Base-by-base conservation (phyloP, 768 basidiomycete genomes). In the Russula abietina region DNA sequence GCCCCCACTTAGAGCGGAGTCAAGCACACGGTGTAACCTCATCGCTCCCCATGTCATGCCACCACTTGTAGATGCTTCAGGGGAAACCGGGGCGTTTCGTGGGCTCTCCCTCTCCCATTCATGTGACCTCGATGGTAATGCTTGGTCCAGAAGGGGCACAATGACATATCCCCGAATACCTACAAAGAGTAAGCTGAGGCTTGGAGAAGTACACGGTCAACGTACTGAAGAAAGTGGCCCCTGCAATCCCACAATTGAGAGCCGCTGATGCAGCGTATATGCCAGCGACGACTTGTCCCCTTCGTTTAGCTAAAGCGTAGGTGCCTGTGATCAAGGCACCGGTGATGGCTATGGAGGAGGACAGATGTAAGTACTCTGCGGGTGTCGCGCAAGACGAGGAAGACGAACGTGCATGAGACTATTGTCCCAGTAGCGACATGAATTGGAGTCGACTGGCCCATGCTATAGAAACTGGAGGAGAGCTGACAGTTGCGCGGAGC, bases 361-460 rank as follows among this genome's bases (percentile, higher is more conserved):
- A 46, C 52, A 46, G 64, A 70, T 65, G 26, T 70, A 69, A 71
- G 63, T 68, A 69, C 73, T 74, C 70, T 66, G 64, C 43, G 68
- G 45, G 16, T 41, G 19, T n/a, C 22, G 9, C 4, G 58, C 30
- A 36, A 48, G 45, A n/a, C 33, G 9, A 55, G 68, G 75, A 76
- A 78, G 74, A 87, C 86, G 84, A 83, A 90, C 89, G 87, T 81
- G 88, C 89, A 91, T 85, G 86, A 83, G 75, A 81, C 73, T 65
- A 81, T 69, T 30, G 86, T 83, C 60, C 87, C 86, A 60, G 80
- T 75, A 32, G 79, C 76, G 50, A 90, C 77, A 30, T 79, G 83
- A 61, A 70, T 53, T 14, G 74, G 74, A 12, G 72, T 72, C 12
- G 70, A 61, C 19, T 70, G 70, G 36, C 73, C 70, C 73, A 75